Evolutionary conservation across 129 eudicot genomes (phyloP).

Genomic region (Chrysanthemum lavandulifolium): DNA sequence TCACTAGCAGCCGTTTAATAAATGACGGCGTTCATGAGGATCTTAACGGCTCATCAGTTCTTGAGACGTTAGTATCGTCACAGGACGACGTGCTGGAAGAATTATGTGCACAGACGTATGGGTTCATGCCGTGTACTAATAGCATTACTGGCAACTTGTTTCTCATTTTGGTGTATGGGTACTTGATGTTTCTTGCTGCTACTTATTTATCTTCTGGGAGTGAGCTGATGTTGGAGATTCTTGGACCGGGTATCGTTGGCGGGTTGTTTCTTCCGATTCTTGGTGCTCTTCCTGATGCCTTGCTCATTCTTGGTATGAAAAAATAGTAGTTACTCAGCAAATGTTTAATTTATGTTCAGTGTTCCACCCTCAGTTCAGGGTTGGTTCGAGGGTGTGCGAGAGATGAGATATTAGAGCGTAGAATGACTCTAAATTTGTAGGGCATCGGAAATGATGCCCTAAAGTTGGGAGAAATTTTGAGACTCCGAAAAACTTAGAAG

Average conservation of each 20-base stretch:
- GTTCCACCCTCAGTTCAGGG: too few species aligned
- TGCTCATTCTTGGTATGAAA: slow-evolving; percentile 77
- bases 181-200: slow-evolving; percentile 71
- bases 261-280: slow-evolving; percentile 75
- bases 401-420: too few species aligned
- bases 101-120: slow-evolving; percentile 64
- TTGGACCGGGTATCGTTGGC: slow-evolving; percentile 81
- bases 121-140: slow-evolving; percentile 74
- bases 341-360: too few species aligned
- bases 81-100: slow-evolving; percentile 24
- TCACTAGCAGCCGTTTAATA: slow-evolving; percentile 42
- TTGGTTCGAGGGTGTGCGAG: too few species aligned
- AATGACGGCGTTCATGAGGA: slow-evolving; percentile 40
- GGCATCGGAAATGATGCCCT: too few species aligned
- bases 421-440: too few species aligned
- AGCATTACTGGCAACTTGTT: slow-evolving; percentile 55
- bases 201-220: slow-evolving; percentile 64
- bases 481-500: too few species aligned
- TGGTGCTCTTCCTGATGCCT: slow-evolving; percentile 88
- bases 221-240: slow-evolving; percentile 72
- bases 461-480: too few species aligned
- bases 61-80: background rate
- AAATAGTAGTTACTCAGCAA: background rate
- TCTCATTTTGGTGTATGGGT: slow-evolving; percentile 60
- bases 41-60: slow-evolving; percentile 4